Percentiles rank a stretch among this genome's conserved stretches.
Evolutionary conservation across 176 grass and related monocot species (phyloP).

Genomic region (Oropetium thomaeum): DNA sequence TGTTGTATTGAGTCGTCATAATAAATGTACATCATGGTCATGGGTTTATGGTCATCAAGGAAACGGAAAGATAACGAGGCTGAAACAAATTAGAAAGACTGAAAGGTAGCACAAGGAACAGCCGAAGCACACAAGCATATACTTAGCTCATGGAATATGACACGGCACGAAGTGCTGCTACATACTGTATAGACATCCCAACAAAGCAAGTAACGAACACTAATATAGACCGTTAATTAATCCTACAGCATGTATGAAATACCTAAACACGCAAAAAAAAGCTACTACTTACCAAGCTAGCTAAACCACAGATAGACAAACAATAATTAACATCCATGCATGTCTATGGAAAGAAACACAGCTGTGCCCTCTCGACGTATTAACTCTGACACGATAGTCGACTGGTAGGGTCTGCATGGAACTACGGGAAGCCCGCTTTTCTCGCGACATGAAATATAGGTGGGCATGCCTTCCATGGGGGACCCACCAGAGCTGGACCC

Average conservation of each 20-base stretch:
- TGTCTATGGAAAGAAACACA: background rate
- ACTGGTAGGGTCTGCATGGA: background rate
- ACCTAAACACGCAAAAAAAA: background rate
- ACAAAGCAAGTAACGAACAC: background rate
- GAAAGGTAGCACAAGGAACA: background rate
- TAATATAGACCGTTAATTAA: constrained; percentile 4
- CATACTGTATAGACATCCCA: background rate
- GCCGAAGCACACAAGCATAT: background rate
- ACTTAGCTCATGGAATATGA: constrained; percentile 40
- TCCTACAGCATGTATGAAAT: background rate
- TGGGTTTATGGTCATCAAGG: background rate
- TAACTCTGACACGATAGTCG: background rate
- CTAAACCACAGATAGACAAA: background rate
- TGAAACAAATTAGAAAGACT: background rate
- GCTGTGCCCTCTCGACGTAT: background rate
- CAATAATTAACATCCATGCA: background rate
- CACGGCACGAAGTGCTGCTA: background rate
- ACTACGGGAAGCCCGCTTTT: background rate
- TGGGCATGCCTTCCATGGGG: background rate
- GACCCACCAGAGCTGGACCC: constrained; percentile 28
- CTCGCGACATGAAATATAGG: constrained; percentile 48
- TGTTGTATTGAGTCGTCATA: background rate
- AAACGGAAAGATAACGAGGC: background rate
- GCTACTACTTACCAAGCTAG: background rate
- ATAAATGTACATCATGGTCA: background rate